Percentiles rank a stretch among this genome's conserved stretches.
Evolutionary conservation across 345 rosid species (phyloP).

Genomic region (Lepidium didymum): DNA sequence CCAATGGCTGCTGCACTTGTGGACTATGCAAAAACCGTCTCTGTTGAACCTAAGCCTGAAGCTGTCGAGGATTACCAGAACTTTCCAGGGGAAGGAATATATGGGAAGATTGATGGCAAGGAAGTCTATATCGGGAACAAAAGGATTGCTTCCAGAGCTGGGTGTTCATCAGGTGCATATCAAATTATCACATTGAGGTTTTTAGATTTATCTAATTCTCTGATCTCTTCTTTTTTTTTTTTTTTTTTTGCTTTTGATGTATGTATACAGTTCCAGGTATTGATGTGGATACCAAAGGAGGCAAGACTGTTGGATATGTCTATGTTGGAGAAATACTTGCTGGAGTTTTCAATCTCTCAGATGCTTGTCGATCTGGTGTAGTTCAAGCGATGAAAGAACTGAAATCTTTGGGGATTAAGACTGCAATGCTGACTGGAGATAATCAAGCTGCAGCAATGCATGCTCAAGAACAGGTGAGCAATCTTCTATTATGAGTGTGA

Average conservation of each 20-base stretch:
- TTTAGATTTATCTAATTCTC: not conserved
- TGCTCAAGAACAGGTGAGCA: constrained; percentile 66
- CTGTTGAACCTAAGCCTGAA: constrained; percentile 69
- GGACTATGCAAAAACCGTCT: constrained; percentile 48
- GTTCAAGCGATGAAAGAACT: constrained; percentile 54
- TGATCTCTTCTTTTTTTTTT: not conserved
- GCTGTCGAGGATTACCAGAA: constrained; percentile 55
- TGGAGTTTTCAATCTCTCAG: constrained; percentile 69
- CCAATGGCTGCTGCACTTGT: constrained; percentile 83
- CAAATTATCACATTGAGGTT: not conserved
- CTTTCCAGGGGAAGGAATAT: constrained; percentile 86
- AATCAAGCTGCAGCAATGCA: constrained; percentile 55
- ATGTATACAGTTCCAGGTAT: constrained; percentile 33
- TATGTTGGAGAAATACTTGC: constrained; percentile 33
- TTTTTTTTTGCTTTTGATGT: not conserved
- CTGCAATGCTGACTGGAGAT: constrained; percentile 90
- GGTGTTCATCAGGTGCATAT: constrained; percentile 45
- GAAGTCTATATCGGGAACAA: constrained; percentile 64
- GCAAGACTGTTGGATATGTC: constrained; percentile 59
- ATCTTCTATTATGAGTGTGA: not conserved
- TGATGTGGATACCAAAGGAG: constrained; percentile 34
- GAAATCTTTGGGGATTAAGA: constrained; percentile 44
- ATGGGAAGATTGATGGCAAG: constrained; percentile 64
- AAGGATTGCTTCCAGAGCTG: constrained; percentile 61
- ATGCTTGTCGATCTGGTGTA: constrained; percentile 70